Percentiles rank a stretch among this genome's conserved stretches.
phyloP scores from a whole-genome alignment of 2,329 filamentous ascomycete genomes.

The Tolypocladium guangdongense region DNA sequence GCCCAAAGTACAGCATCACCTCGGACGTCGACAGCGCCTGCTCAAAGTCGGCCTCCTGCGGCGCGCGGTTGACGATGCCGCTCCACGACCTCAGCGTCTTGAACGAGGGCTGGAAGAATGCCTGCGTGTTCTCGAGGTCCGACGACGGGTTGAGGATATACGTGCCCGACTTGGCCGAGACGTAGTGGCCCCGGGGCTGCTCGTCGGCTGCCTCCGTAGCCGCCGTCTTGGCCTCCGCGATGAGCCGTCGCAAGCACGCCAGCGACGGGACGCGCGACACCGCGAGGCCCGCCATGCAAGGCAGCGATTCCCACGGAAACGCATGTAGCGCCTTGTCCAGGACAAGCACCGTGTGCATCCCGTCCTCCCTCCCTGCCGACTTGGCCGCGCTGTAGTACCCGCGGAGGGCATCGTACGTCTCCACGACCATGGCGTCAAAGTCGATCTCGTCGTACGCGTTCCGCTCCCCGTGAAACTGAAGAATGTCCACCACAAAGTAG shows the following conservation, averaged over 20 bases:
- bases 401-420: constrained; percentile 73
- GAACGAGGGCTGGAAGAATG: constrained; percentile 57
- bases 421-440: constrained; percentile 83
- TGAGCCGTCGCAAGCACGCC: constrained; percentile 65
- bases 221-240: constrained; percentile 39
- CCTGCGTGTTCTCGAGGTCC: constrained; percentile 72
- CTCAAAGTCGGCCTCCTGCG: constrained; percentile 70
- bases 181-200: constrained; percentile 35
- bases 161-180: constrained; percentile 45
- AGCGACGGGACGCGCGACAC: constrained; percentile 85
- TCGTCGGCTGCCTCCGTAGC: constrained; percentile 4
- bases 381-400: constrained; percentile 55
- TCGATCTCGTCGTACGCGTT: constrained; percentile 98
- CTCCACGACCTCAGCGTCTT: constrained; percentile 60
- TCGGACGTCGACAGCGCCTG: constrained; percentile 53
- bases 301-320: constrained; percentile 93
- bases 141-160: constrained; percentile 86
- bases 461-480: constrained; percentile 91
- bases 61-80: constrained; percentile 55
- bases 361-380: constrained; percentile 28
- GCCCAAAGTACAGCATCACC: constrained; percentile 86
- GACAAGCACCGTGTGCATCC: constrained; percentile 71
- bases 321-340: constrained; percentile 83
- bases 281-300: constrained; percentile 67
- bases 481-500: constrained; percentile 91